Percentiles rank a stretch among this genome's conserved stretches.
Conservation (phyloP, 2,329 filamentous ascomycete species). For the Alternaria dauci region DNA sequence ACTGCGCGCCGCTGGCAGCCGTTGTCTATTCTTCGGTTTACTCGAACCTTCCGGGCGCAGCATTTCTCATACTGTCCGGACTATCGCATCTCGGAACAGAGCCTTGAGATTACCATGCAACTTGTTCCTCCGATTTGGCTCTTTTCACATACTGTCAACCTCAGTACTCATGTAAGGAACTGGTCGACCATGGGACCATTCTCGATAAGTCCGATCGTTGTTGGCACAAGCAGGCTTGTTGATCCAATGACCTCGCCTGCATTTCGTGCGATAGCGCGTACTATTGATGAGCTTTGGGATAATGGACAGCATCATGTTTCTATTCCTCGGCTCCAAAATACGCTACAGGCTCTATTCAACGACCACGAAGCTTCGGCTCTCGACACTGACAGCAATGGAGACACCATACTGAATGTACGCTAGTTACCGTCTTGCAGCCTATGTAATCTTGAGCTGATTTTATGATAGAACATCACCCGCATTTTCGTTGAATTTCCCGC, state of each 20-base stretch:
- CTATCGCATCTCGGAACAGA: background rate
- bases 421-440: background rate
- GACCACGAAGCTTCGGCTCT: background rate
- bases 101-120: background rate
- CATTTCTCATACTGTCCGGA: background rate
- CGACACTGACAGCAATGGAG: background rate
- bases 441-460: background rate
- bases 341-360: background rate
- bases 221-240: background rate
- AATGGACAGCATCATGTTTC: background rate
- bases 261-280: background rate
- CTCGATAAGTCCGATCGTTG: background rate
- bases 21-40: no score
- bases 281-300: background rate
- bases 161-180: background rate
- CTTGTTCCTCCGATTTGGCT: background rate
- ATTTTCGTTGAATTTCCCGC: background rate
- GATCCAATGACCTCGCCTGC: background rate
- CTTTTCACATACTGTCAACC: background rate
- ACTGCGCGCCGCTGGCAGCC: no score
- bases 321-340: background rate
- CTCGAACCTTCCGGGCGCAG: no score
- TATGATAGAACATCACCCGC: background rate
- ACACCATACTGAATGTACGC: background rate
- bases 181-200: background rate